Evolutionary conservation across 768 basidiomycete species (phyloP), one percentile per base, ranked within the genome.

Genomic region (Leccinum rimulosum): DNA sequence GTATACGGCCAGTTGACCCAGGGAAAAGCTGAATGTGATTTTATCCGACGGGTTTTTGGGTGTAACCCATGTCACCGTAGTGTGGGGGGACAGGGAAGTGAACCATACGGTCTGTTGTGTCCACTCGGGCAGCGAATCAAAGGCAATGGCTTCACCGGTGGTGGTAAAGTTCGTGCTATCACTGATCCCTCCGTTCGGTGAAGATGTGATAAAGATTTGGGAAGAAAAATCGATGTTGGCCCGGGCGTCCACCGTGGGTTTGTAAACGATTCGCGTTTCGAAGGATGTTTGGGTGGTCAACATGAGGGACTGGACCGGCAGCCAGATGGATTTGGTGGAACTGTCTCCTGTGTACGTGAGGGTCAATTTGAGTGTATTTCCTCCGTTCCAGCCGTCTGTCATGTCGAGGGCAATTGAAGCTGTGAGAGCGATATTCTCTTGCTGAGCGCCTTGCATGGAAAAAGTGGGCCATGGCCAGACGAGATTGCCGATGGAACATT

Each of bases 301-400:
- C 6, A 74, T 64, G 40, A 89, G 68, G 7, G 86, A 84, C 65
- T 91, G 88, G 22, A 89, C 70, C 2, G 89, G 89, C 2, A 89
- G 55, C 84, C 86, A 90, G 40, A 89, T 66, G 33, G 76, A 79
- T 40, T 82, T 77, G 69, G 82, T 73, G 0, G 78, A 78, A 48
- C 79, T 77, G 17, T 84, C 80, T 19, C 75, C 80, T 6, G 70
- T 62, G 52, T 73, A 77, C 1, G 73, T 66, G 19, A 90, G 58
- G 10, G 74, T 68, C 11, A 91, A 65, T 45, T 71, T 70, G 4
- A 90, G 61, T 1, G 80, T 80, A 64, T 81, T 88, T 6, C 89
- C 89, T 14, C 89, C 86, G 56, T 84, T 83, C 83, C 88, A 91
- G 1, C 87, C 88, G 52, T 89, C 86, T 15, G 78, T 77, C 75